Conservation (phyloP, 768 basidiomycete species). For the Chalciporus chontae region DNA sequence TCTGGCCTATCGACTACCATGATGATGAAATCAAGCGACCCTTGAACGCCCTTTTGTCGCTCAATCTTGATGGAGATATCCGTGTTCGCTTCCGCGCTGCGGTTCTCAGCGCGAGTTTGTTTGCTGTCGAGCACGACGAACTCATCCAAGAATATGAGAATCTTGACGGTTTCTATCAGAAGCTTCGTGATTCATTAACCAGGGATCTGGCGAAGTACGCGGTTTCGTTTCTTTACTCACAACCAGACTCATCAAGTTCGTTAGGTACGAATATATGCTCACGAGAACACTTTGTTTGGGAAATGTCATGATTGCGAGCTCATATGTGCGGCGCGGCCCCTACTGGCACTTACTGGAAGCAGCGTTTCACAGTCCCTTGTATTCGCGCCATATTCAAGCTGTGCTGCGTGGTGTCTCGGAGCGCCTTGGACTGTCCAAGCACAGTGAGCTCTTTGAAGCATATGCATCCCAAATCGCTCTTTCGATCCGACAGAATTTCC, state of each 20-base stretch:
- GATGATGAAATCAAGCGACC: slow-evolving; percentile 37
- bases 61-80: slow-evolving; percentile 71
- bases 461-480: slow-evolving; percentile 76
- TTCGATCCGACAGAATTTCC: slow-evolving; percentile 50
- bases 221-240: background rate
- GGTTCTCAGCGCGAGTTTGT: slow-evolving; percentile 52
- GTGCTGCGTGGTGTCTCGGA: slow-evolving; percentile 60
- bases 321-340: slow-evolving; percentile 71
- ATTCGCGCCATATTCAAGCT: slow-evolving; percentile 37
- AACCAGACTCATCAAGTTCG: slow-evolving; percentile 9
- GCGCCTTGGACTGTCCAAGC: slow-evolving; percentile 59
- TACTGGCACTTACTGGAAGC: slow-evolving; percentile 89
- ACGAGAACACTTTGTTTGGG: slow-evolving; percentile 68
- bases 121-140: slow-evolving; percentile 37
- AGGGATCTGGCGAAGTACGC: slow-evolving; percentile 50
- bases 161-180: slow-evolving; percentile 39
- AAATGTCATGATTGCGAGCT: slow-evolving; percentile 77
- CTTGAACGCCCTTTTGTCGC: slow-evolving; percentile 43
- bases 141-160: slow-evolving; percentile 29
- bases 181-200: slow-evolving; percentile 44
- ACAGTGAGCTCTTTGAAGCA: slow-evolving; percentile 67
- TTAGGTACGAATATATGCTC: slow-evolving; percentile 71
- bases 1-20: slow-evolving; percentile 40
- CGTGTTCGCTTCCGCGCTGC: slow-evolving; percentile 81
- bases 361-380: slow-evolving; percentile 33